Percentiles rank a stretch among this genome's conserved stretches.
Evolutionary conservation across 345 rosid genomes (phyloP).

Genomic region (Hibiscus tridactylites): DNA sequence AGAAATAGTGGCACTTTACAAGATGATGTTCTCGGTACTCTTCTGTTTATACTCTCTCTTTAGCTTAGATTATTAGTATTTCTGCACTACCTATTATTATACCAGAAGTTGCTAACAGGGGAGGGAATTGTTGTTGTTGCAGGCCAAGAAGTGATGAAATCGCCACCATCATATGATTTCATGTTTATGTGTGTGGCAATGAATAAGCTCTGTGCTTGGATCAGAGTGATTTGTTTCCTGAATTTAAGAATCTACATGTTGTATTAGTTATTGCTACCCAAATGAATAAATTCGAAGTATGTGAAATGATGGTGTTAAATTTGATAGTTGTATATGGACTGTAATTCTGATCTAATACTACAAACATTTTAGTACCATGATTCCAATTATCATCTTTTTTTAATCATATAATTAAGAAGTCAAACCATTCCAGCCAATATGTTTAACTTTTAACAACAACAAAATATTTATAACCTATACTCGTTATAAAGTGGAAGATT

Average conservation of each 20-base stretch:
- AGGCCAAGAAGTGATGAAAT: slow-evolving; percentile 4
- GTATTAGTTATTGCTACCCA: not conserved
- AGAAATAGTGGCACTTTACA: slow-evolving; percentile 34
- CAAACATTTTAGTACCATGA: not conserved
- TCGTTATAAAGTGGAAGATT: too few species aligned
- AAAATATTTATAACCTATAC: too few species aligned
- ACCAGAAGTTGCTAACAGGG: not conserved
- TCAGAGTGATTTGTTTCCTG: not conserved
- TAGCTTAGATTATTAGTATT: not conserved
- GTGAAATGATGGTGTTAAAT: not conserved
- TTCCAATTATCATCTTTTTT: too few species aligned
- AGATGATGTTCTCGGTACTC: slow-evolving; percentile 38
- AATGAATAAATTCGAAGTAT: not conserved
- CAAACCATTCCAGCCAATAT: not conserved
- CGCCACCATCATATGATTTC: not conserved
- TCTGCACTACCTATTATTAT: not conserved
- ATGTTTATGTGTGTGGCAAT: too few species aligned
- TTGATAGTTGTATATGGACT: too few species aligned
- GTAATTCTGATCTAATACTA: too few species aligned
- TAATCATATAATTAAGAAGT: not conserved
- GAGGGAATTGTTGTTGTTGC: not conserved
- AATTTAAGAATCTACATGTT: not conserved
- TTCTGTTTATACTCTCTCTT: not conserved
- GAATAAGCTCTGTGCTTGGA: not conserved
- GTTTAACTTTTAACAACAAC: not conserved